Evolutionary conservation across 2,329 filamentous ascomycete genomes (phyloP).

Genomic region (Pseudocercospora musae): DNA sequence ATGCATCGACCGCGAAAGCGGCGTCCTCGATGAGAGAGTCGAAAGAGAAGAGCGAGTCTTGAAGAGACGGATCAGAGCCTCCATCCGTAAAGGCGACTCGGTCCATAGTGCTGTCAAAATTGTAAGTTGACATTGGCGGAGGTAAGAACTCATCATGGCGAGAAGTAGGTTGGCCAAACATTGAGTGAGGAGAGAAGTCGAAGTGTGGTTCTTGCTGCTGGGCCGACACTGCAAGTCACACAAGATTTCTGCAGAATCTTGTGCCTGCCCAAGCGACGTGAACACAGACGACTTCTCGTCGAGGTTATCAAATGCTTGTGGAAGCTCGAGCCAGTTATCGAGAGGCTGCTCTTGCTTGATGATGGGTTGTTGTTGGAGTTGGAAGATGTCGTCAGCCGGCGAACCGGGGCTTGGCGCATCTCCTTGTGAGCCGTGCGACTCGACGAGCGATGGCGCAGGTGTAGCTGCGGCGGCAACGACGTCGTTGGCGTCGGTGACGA

Average conservation of each 20-base stretch:
- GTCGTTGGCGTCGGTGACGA: constrained; percentile 24
- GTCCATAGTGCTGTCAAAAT: constrained; percentile 35
- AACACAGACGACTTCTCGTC: constrained; percentile 40
- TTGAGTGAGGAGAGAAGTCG: constrained; percentile 16
- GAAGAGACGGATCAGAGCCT: constrained; percentile 35
- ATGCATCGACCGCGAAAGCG: constrained; percentile 39
- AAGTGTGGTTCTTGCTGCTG: constrained; percentile 38
- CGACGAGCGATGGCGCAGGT: constrained; percentile 31
- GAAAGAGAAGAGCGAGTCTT: constrained; percentile 34
- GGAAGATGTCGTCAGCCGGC: constrained; percentile 26
- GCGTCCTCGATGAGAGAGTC: constrained; percentile 42
- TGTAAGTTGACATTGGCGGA: constrained; percentile 34
- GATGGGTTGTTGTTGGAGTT: constrained; percentile 11
- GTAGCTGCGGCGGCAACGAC: constrained; percentile 19
- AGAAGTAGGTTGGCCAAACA: constrained; percentile 33
- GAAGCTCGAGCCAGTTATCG: constrained; percentile 19
- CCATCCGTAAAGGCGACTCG: constrained; percentile 37
- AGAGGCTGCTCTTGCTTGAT: constrained; percentile 36
- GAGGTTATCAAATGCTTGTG: constrained; percentile 29
- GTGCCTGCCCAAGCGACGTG: constrained; percentile 84
- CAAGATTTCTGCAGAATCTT: constrained; percentile 99
- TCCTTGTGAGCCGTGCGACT: constrained; percentile 29
- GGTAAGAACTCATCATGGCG: constrained; percentile 31
- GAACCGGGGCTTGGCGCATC: constrained; percentile 28
- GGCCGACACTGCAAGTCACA: constrained; percentile 99